Base-by-base conservation (phyloP, 2,329 filamentous ascomycete species). In the Fusarium hainanense region DNA sequence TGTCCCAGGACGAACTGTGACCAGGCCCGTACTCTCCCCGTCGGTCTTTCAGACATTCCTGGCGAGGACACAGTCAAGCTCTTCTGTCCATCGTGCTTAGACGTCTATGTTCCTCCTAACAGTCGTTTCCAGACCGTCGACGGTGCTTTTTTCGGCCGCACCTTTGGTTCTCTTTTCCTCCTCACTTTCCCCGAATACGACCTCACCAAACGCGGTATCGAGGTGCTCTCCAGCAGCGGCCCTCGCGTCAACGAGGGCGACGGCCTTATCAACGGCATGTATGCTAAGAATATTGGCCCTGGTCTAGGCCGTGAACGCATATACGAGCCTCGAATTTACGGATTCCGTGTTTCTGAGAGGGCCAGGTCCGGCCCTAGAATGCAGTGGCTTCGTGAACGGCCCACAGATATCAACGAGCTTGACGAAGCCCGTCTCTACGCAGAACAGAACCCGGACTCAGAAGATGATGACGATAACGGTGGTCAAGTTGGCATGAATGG, bases 141-240 rank as follows among this genome's bases (percentile, higher is more conserved):
- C 74, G 96, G 96, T 55, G 96, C 96, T 48, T 99, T 98, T 84
- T 99, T 99, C 77, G 96, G 96, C 49, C 95, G 96, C 56, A 99
- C 96, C 0, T 99, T 99, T 79, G 94, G 94, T 66, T 94, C 94
- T 47, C 89, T 99, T 63, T 99, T 99, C 84, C 93, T 99, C 79
- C 95, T 99, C 85, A 99, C 95, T 41, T 99, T 98, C 80, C 95
- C 96, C 37, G 96, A 99, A 78, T 92, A 98, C 77, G 94, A 98
- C 74, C 89, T 98, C 63, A 90, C 90, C 32, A 90, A 92, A 76
- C 89, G 89, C 73, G 90, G 90, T 59, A 83, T 85, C 56, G 87
- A 91, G 51, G 82, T 86, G n/a, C 81, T 91, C 58, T 79, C 80
- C 68, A 74, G 72, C 69, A 67, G 71, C 27, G 74, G 72, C 54